Evolutionary conservation across 208 protist species (phyloP).

Genomic region (Crithidia thermophila): DNA sequence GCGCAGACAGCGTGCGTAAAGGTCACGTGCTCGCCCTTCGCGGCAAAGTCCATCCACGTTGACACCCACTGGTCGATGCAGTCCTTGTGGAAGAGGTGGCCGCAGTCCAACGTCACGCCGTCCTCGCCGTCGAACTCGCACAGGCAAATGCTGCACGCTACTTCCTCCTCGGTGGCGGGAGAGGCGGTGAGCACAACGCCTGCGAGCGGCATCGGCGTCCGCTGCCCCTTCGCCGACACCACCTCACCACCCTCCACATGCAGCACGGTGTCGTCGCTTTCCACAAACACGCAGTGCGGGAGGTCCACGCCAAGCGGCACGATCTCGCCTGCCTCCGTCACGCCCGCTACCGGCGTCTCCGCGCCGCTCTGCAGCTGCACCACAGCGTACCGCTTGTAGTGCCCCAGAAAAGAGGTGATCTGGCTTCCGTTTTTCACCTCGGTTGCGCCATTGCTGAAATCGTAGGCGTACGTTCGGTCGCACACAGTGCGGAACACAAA

Average conservation of each 20-base stretch:
- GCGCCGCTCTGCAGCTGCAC: conserved; percentile 16
- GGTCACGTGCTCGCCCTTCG: conserved; percentile 76
- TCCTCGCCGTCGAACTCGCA: conserved; percentile 76
- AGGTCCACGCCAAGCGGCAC: conserved; percentile 17
- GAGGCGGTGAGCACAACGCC: conserved; percentile 19
- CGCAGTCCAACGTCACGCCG: conserved; percentile 84
- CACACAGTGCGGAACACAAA: conserved; percentile 61
- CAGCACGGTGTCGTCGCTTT: conserved; percentile 27
- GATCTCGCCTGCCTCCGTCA: conserved; percentile 32
- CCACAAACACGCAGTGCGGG: conserved; percentile 4
- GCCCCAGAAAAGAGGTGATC: conserved; percentile 35
- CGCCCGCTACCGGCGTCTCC: conserved; percentile 12
- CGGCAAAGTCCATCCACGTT: conserved; percentile 65
- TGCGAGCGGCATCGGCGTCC: not conserved
- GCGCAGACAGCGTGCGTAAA: conserved; percentile 88
- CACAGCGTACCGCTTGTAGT: conserved; percentile 43
- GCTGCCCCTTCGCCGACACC: conserved; percentile 20
- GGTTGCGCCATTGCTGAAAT: conserved; percentile 66
- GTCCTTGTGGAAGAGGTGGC: conserved; percentile 82
- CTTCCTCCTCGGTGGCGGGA: conserved; percentile 31
- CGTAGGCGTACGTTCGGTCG: conserved; percentile 54
- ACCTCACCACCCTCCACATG: conserved; percentile 6
- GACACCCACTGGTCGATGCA: conserved; percentile 76
- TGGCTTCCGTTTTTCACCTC: conserved; percentile 25
- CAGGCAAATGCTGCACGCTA: conserved; percentile 76